Evolutionary conservation across 1,139 yeast genomes (phyloP).

Genomic region (Pichia norvegensis): DNA sequence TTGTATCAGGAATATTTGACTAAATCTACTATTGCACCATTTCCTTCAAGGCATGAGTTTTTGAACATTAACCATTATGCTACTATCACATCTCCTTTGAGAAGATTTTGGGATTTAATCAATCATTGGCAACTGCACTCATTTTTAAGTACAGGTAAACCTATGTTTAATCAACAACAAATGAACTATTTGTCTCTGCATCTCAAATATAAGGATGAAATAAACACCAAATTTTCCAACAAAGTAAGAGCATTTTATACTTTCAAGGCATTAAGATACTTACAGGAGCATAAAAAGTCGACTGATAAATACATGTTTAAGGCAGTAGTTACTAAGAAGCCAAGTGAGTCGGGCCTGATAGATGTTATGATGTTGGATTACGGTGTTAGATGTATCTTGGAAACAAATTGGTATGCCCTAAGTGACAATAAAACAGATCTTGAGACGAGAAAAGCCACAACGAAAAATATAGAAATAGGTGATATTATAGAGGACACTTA

Average conservation of each 20-base stretch:
- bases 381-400: slow-evolving; percentile 27
- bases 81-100: slow-evolving; percentile 81
- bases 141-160: slow-evolving; percentile 24
- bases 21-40: slow-evolving; percentile 35
- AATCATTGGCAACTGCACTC: slow-evolving; percentile 67
- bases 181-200: slow-evolving; percentile 24
- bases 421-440: slow-evolving; percentile 22
- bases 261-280: slow-evolving; percentile 31
- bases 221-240: slow-evolving; percentile 27
- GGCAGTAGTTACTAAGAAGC: slow-evolving; percentile 33
- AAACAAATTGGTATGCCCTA: slow-evolving; percentile 27
- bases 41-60: slow-evolving; percentile 47
- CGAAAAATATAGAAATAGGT: slow-evolving; percentile 32
- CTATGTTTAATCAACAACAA: slow-evolving; percentile 17
- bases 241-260: slow-evolving; percentile 36
- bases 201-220: slow-evolving; percentile 23
- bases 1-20: slow-evolving; percentile 30
- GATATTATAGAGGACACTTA: slow-evolving; percentile 32
- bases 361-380: slow-evolving; percentile 34
- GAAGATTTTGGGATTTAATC: slow-evolving; percentile 77
- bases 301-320: slow-evolving; percentile 19
- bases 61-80: slow-evolving; percentile 60
- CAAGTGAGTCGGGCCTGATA: slow-evolving; percentile 32
- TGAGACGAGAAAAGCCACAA: slow-evolving; percentile 18
- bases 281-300: slow-evolving; percentile 23